These are phyloP conservation scores for Darksidea phi DNA, from an alignment of 495 filamentous ascomycete genomes.

Conservation along the genomic window DNA sequence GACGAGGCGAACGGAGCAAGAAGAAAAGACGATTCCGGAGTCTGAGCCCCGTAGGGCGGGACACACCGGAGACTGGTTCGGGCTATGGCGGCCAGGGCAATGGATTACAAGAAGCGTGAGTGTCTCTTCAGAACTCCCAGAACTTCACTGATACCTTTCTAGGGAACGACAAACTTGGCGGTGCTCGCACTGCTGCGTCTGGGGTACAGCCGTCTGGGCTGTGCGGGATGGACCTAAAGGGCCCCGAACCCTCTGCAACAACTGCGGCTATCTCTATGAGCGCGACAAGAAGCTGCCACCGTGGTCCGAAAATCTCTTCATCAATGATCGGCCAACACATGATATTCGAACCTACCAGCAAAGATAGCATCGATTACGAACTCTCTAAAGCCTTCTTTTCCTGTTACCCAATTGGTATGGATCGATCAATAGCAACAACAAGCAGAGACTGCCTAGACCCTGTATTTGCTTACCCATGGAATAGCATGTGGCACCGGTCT, in stretches of 20 bases:
- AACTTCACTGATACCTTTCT: conserved; percentile 15
- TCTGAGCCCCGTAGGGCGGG: conserved; percentile 71
- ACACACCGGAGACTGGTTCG: conserved; percentile 70
- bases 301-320: conserved; percentile 71
- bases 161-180: conserved; percentile 83
- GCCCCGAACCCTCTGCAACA: conserved; percentile 82
- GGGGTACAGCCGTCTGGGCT: conserved; percentile 89
- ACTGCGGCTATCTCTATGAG: conserved; percentile 87
- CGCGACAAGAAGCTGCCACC: conserved; percentile 80
- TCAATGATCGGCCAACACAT: conserved; percentile 15
- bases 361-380: background rate
- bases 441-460: too few species aligned
- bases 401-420: background rate
- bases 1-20: conserved; percentile 83
- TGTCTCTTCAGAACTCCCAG: conserved; percentile 3
- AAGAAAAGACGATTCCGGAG: conserved; percentile 92
- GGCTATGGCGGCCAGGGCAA: conserved; percentile 64
- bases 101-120: conserved; percentile 67
- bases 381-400: background rate
- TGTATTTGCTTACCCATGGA: too few species aligned
- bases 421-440: too few species aligned
- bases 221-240: conserved; percentile 89
- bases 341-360: conserved; percentile 1
- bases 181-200: conserved; percentile 84
- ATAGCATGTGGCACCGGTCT: too few species aligned